These are phyloP conservation scores for Podospora pseudopauciseta DNA, from an alignment of 495 filamentous ascomycete species.

Conservation along the genomic window DNA sequence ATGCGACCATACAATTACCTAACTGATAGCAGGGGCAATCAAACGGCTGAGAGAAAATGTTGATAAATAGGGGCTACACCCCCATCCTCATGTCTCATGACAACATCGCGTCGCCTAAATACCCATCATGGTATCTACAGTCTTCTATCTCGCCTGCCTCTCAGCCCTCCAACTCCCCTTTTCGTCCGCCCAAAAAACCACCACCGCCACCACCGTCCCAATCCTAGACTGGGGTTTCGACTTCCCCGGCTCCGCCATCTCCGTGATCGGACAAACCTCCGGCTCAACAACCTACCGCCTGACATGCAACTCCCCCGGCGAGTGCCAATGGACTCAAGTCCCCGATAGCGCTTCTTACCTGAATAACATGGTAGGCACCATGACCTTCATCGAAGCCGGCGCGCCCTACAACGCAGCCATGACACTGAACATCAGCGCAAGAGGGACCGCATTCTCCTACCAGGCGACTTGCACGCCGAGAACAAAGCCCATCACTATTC, in stretches of 20 bases:
- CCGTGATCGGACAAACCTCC: neutral
- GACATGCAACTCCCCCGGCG: neutral
- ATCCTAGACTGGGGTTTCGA: constrained; percentile 2
- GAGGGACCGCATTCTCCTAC: neutral
- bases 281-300: constrained; percentile 1
- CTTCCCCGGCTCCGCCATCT: neutral
- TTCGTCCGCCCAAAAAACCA: neutral
- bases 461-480: neutral
- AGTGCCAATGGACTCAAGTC: neutral
- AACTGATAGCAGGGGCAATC: too few species aligned
- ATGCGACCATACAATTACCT: too few species aligned
- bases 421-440: neutral
- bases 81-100: too few species aligned
- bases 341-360: neutral
- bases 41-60: too few species aligned
- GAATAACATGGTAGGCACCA: neutral
- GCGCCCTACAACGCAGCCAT: neutral
- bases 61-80: too few species aligned
- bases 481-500: neutral
- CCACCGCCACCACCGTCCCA: neutral
- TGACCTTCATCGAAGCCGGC: neutral
- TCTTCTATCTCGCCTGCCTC: neutral
- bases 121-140: neutral
- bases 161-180: neutral
- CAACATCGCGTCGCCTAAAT: too few species aligned